Evolutionary conservation across 202 grass and related monocot species (phyloP), one percentile per base, ranked within the genome.

Genomic region (Setaria viridis): DNA sequence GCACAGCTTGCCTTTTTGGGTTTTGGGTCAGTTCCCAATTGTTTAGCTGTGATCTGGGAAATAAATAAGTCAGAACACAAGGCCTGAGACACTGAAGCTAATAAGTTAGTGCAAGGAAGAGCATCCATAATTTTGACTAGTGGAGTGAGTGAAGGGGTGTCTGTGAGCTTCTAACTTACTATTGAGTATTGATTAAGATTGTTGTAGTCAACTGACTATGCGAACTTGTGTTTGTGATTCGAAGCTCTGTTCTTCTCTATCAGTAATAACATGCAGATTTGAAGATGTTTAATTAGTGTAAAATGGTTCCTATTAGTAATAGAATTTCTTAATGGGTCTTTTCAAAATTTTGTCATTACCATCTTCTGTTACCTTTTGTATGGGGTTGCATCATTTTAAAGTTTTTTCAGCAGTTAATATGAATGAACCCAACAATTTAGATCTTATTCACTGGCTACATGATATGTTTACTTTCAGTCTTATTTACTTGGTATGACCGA

Each of bases 321-420:
- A 83, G 5, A 33, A 67, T 82, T 63, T 77, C 14, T n/a, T 72
- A 19, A 85, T 12, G 2, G 17, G 11, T 45, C 17, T 74, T 57
- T 48, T 21, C 3, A 7, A 85, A 67, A 13, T 17, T 56, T 4
- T 72, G 21, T 59, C 20, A 5, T 15, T 4, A 51, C 48, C 35
- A 43, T 67, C 7, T 80, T 70, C 12, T 67, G 16, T 32, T 70
- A 70, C 8, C 50, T 11, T 72, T 62, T 20, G 15, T n/a, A 66
- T 74, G 19, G 41, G 69, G 3, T 41, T 29, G 41, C 34, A 45
- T 55, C 43, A 60, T 3, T 81, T 42, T n/a, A 45, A 17, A 67
- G 53, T 34, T 25, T 92, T 92, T 5, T 67, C 0, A 29, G 50
- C 25, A 71, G 10, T 45, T 54, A 59, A 35, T 29, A 72, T 57